These are phyloP conservation scores for Phytophthora constricta DNA, from an alignment of 352 stramenopile genomes.

Conservation along the genomic window DNA sequence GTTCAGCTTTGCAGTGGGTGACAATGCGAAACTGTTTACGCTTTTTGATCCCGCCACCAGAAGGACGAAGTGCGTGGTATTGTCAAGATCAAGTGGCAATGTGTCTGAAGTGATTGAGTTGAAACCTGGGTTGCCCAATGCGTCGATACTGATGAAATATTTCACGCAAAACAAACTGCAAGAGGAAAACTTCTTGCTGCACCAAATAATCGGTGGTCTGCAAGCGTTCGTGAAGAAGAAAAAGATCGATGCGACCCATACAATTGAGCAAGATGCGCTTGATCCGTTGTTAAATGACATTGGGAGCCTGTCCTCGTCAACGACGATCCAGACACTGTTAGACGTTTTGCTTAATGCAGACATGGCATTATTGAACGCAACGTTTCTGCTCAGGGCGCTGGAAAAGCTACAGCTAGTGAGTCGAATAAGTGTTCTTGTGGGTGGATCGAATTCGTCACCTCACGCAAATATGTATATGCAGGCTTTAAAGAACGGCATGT, in stretches of 20 bases:
- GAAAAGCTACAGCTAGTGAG: constrained; percentile 70
- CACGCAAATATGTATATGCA: constrained; percentile 32
- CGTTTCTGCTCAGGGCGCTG: constrained; percentile 66
- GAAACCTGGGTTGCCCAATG: constrained; percentile 57
- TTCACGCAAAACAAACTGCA: constrained; percentile 88
- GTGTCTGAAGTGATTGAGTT: constrained; percentile 68
- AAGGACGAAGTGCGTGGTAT: constrained; percentile 60
- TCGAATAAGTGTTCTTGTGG: not conserved
- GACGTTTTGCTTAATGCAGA: constrained; percentile 71
- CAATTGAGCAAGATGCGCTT: constrained; percentile 59
- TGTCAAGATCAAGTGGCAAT: constrained; percentile 41
- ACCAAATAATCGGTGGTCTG: constrained; percentile 78
- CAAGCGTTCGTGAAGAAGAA: constrained; percentile 81
- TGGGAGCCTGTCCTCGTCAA: constrained; percentile 59
- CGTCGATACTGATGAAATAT: constrained; percentile 80
- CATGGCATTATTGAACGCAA: constrained; percentile 62
- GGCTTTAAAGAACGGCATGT: constrained; percentile 63
- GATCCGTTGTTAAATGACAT: constrained; percentile 73
- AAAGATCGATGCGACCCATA: constrained; percentile 37
- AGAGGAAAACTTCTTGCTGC: constrained; percentile 86
- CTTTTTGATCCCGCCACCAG: constrained; percentile 44
- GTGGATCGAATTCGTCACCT: no score
- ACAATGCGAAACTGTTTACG: constrained; percentile 72
- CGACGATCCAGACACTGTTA: constrained; percentile 73
- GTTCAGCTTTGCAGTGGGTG: constrained; percentile 76